These are phyloP conservation scores for Setomelanomma holmii DNA, from an alignment of 2,329 filamentous ascomycete species.

Conservation along the genomic window DNA sequence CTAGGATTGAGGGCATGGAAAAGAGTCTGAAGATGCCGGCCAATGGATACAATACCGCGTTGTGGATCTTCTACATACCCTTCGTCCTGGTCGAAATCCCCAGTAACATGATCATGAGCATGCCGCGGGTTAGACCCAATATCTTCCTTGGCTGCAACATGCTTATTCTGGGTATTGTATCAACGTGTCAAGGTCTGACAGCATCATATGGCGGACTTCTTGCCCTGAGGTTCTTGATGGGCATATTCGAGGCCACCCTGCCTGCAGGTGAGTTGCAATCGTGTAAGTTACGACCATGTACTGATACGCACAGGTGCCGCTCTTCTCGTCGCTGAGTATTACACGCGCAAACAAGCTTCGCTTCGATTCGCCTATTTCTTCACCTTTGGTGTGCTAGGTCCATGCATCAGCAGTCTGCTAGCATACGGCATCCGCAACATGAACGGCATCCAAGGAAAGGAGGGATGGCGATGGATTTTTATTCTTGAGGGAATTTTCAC, in stretches of 20 bases:
- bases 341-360: slow-evolving; percentile 61
- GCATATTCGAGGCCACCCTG: slow-evolving; percentile 41
- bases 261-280: slow-evolving; percentile 28
- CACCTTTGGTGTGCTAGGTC: slow-evolving; percentile 60
- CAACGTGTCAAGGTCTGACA: slow-evolving; percentile 40
- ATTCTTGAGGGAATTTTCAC: slow-evolving; percentile 67
- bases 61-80: slow-evolving; percentile 86
- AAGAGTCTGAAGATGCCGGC: slow-evolving; percentile 68
- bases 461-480: slow-evolving; percentile 57
- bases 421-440: slow-evolving; percentile 52
- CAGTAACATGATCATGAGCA: slow-evolving; percentile 79
- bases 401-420: slow-evolving; percentile 63
- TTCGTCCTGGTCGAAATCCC: slow-evolving; percentile 80
- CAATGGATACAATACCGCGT: slow-evolving; percentile 72
- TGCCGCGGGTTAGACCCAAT: slow-evolving; percentile 68
- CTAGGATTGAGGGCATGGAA: slow-evolving; percentile 62
- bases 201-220: slow-evolving; percentile 36
- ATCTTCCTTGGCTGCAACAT: slow-evolving; percentile 84
- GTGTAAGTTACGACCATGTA: neutral
- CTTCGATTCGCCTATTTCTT: slow-evolving; percentile 62
- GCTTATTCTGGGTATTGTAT: slow-evolving; percentile 68
- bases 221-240: slow-evolving; percentile 41
- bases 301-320: slow-evolving; percentile 27
- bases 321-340: slow-evolving; percentile 46
- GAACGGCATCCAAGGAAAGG: slow-evolving; percentile 33